Base-by-base conservation (phyloP, 495 filamentous ascomycete species). In the Staphylotrichum longicolle region DNA sequence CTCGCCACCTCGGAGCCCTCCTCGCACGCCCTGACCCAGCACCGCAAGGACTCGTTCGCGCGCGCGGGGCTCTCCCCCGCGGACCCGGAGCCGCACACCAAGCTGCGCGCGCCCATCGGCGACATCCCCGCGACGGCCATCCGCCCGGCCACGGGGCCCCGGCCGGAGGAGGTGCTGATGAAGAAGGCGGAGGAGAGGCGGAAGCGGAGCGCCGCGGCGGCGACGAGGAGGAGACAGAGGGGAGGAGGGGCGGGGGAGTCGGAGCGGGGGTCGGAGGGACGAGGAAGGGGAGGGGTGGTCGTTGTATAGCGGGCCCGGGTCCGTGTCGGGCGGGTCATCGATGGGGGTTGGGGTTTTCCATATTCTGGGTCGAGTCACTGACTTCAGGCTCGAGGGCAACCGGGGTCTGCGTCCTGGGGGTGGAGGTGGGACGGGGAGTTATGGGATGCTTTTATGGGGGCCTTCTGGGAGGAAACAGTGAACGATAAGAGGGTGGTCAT, bases 1-100 rank as follows among this genome's bases (percentile, higher is more conserved):
- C 60, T 77, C 9, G 66, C 71, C 0, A 68, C 70, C 8, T 72
- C 69, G 40, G 78, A 80, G 35, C 78, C 78, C 4, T 78, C 78
- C 3, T 59, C 69, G 12, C 72, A 76, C 11, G 76, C 73, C 0
- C 60, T 76, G 15, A 73, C 68, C 58, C 67, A 74, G 15, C 75
- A 77, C 58, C 74, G 72, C 55, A 74, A 72, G 49, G 69, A 74
- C 8, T 62, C 65, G 5, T 77, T 71, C 57, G 54, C 64, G 33
- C 75, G 72, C 34, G 74, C 73, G 0, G 71, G 72, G 11, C 54
- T 77, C 33, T 58, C 69, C 9, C 62, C 63, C 27, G 61, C 68
- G 11, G 73, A 75, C 32, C 58, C 64, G 30, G 50, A 69, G 32
- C 67, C 69, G 20, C 69, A 64, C 35, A 65, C 58, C 12, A 78